Evolutionary conservation across 441 rosid species (phyloP).

Genomic region (California macrophylla): DNA sequence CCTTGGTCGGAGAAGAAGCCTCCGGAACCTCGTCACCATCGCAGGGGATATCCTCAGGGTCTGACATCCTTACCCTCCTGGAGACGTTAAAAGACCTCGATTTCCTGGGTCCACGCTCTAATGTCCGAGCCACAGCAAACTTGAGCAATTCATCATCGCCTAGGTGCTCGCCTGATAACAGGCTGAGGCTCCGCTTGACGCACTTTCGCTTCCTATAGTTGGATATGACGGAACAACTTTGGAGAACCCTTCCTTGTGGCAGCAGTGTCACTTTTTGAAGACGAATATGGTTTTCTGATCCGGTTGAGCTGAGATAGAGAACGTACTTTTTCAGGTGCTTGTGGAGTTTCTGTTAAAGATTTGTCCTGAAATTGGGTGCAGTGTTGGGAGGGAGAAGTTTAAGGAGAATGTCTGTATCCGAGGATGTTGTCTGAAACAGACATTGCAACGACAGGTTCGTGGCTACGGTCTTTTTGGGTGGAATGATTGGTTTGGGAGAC

Average conservation of each 20-base stretch:
- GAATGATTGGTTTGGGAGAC: neutral
- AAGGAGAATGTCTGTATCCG: neutral
- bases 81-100: conserved; percentile 26
- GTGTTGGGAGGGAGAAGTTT: conserved; percentile 2
- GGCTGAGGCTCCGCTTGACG: neutral
- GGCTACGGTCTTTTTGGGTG: neutral
- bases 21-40: neutral
- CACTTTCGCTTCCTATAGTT: neutral
- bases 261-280: neutral
- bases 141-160: neutral
- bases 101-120: conserved; percentile 34
- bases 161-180: neutral
- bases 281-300: neutral
- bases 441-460: neutral
- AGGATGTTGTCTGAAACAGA: conserved; percentile 1
- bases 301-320: neutral
- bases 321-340: neutral
- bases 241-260: neutral
- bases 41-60: neutral
- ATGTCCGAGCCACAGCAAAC: conserved; percentile 46
- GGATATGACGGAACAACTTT: neutral
- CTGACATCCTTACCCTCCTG: neutral
- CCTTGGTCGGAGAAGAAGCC: neutral
- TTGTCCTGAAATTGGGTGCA: conserved; percentile 21
- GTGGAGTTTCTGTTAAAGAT: conserved; percentile 6